Base-by-base conservation (phyloP, 345 rosid genomes). In the Psidium guajava region DNA sequence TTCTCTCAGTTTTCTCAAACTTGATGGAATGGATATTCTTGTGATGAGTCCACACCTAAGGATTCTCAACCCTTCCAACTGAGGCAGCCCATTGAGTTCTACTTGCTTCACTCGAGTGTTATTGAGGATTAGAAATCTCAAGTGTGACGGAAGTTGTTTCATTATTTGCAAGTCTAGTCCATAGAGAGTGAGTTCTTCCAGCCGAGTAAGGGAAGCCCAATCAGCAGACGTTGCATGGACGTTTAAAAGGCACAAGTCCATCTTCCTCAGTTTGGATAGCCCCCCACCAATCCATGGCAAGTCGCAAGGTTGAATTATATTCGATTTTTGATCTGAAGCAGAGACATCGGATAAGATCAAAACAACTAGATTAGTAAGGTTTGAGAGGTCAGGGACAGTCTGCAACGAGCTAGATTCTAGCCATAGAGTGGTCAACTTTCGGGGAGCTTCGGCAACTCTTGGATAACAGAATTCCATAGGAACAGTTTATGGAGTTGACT, bases 351-450 rank as follows among this genome's bases (percentile, higher is more conserved):
- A 12, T 27, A 59, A 36, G 73, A 3, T 3, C 9, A 27, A 5
- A 13, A 27, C 18, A 59, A 27, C 40, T 59, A 59, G 73, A 59
- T 59, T 27, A 27, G 36, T 59, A 27, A 27, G 73, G 40, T 59
- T 59, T 59, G 73, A 27, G 36, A 27, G 5, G 0, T 59, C 0
- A 0, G 73, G 73, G 40, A 59, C 0, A 27, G 4, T 27, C 1
- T 2, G 40, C 73, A 14, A 14, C 2, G 20, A 59, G 3, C 0
- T 0, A 6, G 10, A 59, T 27, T 0, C 0, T 1, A 27, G 0
- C 20, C 2, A 3, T 3, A 59, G 1, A 59, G 73, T 13, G 73
- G 10, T 1, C 73, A 59, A 59, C 73, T 59, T 59, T 0, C 3
- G 1, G 73, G 40, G 73, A 59, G 73, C 73, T 14, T 0, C 40